Percentiles rank a stretch among this genome's conserved stretches.
These are phyloP conservation scores for Glarea lozoyensis DNA, from an alignment of 495 filamentous ascomycete genomes.

Conservation along the genomic window DNA sequence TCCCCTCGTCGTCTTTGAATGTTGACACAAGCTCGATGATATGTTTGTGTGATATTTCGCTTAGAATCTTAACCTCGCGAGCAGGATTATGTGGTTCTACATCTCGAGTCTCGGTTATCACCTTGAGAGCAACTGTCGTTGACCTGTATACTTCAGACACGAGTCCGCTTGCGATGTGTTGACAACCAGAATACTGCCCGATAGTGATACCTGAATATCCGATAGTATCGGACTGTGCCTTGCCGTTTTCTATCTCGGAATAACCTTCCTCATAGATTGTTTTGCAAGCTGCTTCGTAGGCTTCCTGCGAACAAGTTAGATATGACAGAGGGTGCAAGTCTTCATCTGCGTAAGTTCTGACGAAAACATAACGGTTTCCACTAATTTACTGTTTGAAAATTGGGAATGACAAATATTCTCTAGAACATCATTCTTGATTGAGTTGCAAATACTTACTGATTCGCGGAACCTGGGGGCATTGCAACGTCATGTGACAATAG, in stretches of 20 bases:
- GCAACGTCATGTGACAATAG: not conserved
- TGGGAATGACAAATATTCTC: too few species aligned
- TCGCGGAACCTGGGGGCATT: not conserved
- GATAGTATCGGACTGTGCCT: not conserved
- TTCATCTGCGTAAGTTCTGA: not conserved
- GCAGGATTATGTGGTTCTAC: slow-evolving; percentile 71
- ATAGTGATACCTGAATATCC: slow-evolving; percentile 43
- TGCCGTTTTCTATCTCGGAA: not conserved
- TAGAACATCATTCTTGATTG: too few species aligned
- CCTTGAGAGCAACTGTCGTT: slow-evolving; percentile 67
- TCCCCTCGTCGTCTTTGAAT: slow-evolving; percentile 60
- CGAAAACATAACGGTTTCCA: not conserved
- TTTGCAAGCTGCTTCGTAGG: slow-evolving; percentile 34
- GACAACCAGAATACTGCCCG: slow-evolving; percentile 62
- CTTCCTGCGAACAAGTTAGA: slow-evolving; percentile 24
- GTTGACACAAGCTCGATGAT: slow-evolving; percentile 62
- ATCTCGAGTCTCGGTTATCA: slow-evolving; percentile 65
- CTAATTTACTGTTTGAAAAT: too few species aligned
- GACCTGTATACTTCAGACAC: slow-evolving; percentile 71
- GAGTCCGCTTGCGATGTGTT: slow-evolving; percentile 62
- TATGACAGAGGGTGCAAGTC: too few species aligned
- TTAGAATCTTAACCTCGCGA: slow-evolving; percentile 61
- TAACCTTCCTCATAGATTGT: not conserved
- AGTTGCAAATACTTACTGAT: too few species aligned
- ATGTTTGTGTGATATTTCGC: slow-evolving; percentile 22